phyloP scores from a whole-genome alignment of 352 stramenopile species.

The Phytophthora cryptogea region DNA sequence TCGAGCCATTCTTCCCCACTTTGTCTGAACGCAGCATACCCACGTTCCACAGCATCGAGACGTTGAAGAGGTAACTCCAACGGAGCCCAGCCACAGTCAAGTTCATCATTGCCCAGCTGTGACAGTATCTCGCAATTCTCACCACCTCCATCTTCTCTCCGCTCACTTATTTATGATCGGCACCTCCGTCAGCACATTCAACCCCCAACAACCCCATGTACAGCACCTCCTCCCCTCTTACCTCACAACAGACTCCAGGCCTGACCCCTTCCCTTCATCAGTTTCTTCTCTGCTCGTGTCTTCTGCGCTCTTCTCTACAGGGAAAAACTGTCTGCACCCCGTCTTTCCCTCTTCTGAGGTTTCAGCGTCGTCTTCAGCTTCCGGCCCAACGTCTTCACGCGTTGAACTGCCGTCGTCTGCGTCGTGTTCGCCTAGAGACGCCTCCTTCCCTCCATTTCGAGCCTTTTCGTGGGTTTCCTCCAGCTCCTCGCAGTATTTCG shows the following conservation, averaged over 20 bases:
- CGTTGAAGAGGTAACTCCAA: slow-evolving; percentile 6
- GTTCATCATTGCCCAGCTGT: background rate
- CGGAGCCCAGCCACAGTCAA: background rate
- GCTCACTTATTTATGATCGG: background rate
- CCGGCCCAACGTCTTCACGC: no score
- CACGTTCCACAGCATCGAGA: background rate
- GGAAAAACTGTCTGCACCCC: no score
- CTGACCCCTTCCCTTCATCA: no score
- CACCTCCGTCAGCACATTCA: background rate
- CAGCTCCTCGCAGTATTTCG: slow-evolving; percentile 11
- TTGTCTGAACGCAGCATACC: slow-evolving; percentile 15
- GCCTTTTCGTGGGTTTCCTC: background rate
- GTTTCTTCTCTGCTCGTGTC: background rate
- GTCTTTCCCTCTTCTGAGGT: background rate
- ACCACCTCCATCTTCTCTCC: background rate
- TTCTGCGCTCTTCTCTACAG: background rate
- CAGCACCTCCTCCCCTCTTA: background rate
- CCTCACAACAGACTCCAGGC: background rate
- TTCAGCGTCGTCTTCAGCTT: no score
- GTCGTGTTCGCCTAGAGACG: background rate
- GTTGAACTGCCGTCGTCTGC: no score
- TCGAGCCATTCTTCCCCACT: slow-evolving; percentile 11
- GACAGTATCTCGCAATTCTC: background rate
- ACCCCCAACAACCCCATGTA: background rate
- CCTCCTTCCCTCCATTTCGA: background rate